A percentile compares a stretch with the other conserved stretches of the same genome.
phyloP scores from a whole-genome alignment of 2,329 filamentous ascomycete species.

The Nothomitra cinnamomea region DNA sequence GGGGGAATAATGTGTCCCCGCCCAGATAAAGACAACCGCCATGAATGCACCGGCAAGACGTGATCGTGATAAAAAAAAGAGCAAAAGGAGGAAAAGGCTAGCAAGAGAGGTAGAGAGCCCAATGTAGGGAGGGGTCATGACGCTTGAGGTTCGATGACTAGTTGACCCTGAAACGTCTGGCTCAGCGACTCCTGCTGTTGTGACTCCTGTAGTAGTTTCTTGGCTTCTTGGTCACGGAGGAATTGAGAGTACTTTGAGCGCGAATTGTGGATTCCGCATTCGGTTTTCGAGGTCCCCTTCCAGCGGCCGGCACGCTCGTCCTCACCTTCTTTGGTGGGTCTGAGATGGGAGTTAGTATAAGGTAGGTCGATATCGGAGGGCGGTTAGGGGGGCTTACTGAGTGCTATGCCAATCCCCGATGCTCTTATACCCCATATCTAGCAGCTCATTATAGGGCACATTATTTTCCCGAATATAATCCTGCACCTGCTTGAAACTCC shows the following conservation, averaged over 20 bases:
- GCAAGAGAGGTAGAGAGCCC: too few relatives aligned
- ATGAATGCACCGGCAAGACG: too few relatives aligned
- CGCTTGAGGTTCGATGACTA: constrained; percentile 3
- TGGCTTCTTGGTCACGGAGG: constrained; percentile 53
- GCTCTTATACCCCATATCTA: constrained; percentile 94
- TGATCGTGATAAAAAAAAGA: too few relatives aligned
- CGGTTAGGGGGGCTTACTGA: constrained; percentile 23
- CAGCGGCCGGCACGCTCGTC: constrained; percentile 92
- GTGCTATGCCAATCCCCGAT: constrained; percentile 98
- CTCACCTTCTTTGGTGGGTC: constrained; percentile 75
- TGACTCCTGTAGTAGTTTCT: constrained; percentile 23
- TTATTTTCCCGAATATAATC: constrained; percentile 71
- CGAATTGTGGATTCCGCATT: constrained; percentile 98
- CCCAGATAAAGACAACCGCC: too few relatives aligned
- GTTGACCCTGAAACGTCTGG: constrained; percentile 22
- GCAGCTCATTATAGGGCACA: constrained; percentile 83
- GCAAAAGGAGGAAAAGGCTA: too few relatives aligned
- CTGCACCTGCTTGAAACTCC: constrained; percentile 81
- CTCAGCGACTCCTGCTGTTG: constrained; percentile 32
- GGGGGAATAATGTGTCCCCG: too few relatives aligned
- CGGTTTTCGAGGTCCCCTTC: constrained; percentile 92
- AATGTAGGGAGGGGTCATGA: background rate
- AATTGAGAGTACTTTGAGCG: constrained; percentile 84
- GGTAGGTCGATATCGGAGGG: background rate
- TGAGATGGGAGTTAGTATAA: constrained; percentile 4